These are phyloP conservation scores for Sporothrix inflata DNA, from an alignment of 2,329 filamentous ascomycete genomes.

Conservation along the genomic window DNA sequence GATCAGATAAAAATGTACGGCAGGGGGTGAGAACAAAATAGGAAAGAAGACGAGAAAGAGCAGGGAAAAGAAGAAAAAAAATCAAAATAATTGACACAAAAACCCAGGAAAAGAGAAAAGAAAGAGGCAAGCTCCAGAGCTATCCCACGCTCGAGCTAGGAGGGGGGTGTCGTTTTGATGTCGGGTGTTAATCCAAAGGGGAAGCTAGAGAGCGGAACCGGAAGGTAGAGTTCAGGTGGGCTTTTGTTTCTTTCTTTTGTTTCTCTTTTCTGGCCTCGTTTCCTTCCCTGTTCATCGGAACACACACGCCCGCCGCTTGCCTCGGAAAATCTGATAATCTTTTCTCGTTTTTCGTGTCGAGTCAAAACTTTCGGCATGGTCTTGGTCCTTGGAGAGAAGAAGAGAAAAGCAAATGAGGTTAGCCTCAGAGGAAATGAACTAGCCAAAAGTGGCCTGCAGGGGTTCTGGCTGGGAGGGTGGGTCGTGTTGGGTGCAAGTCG, in stretches of 20 bases:
- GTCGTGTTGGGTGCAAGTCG: background rate
- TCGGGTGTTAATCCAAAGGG: background rate
- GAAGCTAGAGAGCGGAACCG: constrained; percentile 29
- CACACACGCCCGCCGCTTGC: background rate
- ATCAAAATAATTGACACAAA: background rate
- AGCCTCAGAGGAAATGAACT: background rate
- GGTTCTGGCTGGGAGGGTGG: background rate
- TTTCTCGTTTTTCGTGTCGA: background rate
- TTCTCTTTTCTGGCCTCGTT: background rate
- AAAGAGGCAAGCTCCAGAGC: background rate
- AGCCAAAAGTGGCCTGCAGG: background rate
- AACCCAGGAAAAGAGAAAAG: background rate
- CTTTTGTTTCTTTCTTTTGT: background rate
- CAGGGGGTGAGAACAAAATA: background rate
- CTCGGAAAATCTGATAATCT: constrained; percentile 18
- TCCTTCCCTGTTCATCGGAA: background rate
- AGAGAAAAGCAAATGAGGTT: constrained; percentile 11
- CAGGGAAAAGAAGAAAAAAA: background rate
- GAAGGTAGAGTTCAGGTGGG: background rate
- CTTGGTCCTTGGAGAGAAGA: background rate
- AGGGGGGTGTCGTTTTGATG: background rate
- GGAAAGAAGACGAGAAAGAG: background rate
- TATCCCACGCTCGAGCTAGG: background rate
- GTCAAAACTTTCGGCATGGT: background rate
- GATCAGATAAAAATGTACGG: constrained; percentile 26